Evolutionary conservation across 2,329 filamentous ascomycete species (phyloP), one percentile per base, ranked within the genome.

Genomic region (Lasiodiplodia theobromae): DNA sequence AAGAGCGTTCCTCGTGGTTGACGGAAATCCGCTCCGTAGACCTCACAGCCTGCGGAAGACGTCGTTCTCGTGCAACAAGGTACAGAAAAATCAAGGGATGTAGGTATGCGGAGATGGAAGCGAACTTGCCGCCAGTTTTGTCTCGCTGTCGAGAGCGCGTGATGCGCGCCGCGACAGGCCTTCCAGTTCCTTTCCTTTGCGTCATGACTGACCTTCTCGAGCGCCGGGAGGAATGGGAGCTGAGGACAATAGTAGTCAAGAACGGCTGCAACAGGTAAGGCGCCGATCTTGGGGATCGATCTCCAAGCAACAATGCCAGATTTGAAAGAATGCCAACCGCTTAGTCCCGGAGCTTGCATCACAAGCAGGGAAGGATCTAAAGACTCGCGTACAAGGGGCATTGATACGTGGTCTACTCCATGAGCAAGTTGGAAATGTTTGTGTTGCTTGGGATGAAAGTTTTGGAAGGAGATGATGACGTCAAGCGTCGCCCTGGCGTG

Each of bases 161-260:
- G 34, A 56, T 40, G 21, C 12, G 5, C 37, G 64, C 54, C 25
- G 18, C 6, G n/a, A 23, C 21, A 54, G 51, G 51, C 28, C 28
- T n/a, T 58, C 38, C n/a, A 52, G 25, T 25, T 25, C 11, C 51
- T 34, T 67, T 54, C 65, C 54, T 67, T 47, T 67, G 65, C 65
- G 65, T 67, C 65, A 67, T 67, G 65, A 67, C 65, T 66, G 44
- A 7, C n/a, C 10, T 66, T 66, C 18, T 60, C 14, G 18, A 34
- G 40, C 16, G 37, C 16, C 8, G 5, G 18, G 38, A 51, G n/a
- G 37, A 58, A 28, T 21, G 65, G 44, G 47, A 11, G 34, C 31
- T 10, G 60, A 14, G 14, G 31, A 18, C 28, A 38, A n/a, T 44
- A 57, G 38, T 56, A 18, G n/a, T 38, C 44, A n/a, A 47, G 28